Base-by-base conservation (phyloP, 805 yeast species). In the Danielozyma ontarioensis region DNA sequence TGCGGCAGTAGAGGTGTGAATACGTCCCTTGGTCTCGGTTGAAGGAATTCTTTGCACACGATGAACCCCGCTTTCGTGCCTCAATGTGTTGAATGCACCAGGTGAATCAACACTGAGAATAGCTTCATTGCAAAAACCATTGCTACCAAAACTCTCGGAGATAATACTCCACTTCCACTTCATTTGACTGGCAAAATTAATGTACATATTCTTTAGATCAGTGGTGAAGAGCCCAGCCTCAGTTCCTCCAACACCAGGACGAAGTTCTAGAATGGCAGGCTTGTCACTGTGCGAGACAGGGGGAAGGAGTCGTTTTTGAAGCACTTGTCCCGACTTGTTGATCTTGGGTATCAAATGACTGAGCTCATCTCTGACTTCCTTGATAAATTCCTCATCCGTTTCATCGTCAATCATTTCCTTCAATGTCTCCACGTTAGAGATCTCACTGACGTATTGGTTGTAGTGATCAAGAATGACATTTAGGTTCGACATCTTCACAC, bases 171-270 rank as follows among this genome's bases (percentile, higher is more conserved):
- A 68, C 31, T 72, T 71, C 97, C 97, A 93, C 28, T 68, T 60
- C 46, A 76, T 73, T 27, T 59, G 45, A 35, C 72, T 72, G 24
- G 90, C 84, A 51, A 76, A 88, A 36, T 74, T 78, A 17, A 71
- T 60, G 56, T 93, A 93, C 97, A 93, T 87, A 37, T 72, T 70
- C 39, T 87, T 57, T 36, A 93, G 60, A 51, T 93, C 93, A 25
- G 72, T 74, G 0, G 97, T 76, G 57, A 93, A 93, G 11, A 93
- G 72, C 53, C 80, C 79, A 0, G 98, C 96, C 52, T 93, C 98
- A 4, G 80, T 75, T 3, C 98, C 98, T 12, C 98, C 98, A 2
- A 90, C 87, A 5, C 98, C 98, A 0, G 97, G 97, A 36, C 97
- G 70, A 11, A 93, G 59, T 55, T 93, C 98, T 13, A 93, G 43